Evolutionary conservation across 192 early-diverging fungal species (phyloP), one percentile per base, ranked within the genome.

Genomic region (Tieghemiomyces parasiticus): DNA sequence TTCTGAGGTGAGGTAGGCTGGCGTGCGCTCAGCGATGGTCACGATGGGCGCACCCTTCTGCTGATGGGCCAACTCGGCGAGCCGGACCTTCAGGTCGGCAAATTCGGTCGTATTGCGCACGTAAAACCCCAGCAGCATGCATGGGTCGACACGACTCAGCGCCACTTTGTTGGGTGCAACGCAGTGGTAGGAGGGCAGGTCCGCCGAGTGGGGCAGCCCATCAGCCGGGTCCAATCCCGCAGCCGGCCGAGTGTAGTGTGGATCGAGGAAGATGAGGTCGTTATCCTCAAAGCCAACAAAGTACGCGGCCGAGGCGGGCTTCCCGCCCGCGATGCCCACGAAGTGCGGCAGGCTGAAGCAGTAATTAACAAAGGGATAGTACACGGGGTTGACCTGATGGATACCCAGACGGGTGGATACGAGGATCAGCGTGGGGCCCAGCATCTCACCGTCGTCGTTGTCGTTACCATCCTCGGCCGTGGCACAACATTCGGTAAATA

Each of bases 241-340:
- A 2, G 78, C 73, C 22, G 83, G 82, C 24, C 92, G 80, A 24
- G 87, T 82, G 60, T 79, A 85, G 68, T 98, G 95, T 25, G 95
- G 93, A 62, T 98, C 95, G 44, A 93, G 74, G 63, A 94, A 98
- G 4, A 94, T 74, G 14, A 98, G 64, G 55, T 71, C 65, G 61
- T 71, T 67, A 72, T 84, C 87, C 72, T 91, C 82, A 42, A 83
- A 75, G 26, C 93, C 93, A 31, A 91, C 79, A 76, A 98, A 95
- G 68, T 89, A 98, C 48, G 90, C 70, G 0, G 93, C 94, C 1
- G 95, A 96, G 10, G 90, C 89, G n/a, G 95, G 95, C 47, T 84
- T 73, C 12, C 95, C 95, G 22, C 95, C 95, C 44, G 92, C 93
- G 66, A 98, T 91, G 14, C 95, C 95, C 6, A 90, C 76, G 54